Conservation (phyloP, 352 stramenopile species). For the Lagenidium giganteum region DNA sequence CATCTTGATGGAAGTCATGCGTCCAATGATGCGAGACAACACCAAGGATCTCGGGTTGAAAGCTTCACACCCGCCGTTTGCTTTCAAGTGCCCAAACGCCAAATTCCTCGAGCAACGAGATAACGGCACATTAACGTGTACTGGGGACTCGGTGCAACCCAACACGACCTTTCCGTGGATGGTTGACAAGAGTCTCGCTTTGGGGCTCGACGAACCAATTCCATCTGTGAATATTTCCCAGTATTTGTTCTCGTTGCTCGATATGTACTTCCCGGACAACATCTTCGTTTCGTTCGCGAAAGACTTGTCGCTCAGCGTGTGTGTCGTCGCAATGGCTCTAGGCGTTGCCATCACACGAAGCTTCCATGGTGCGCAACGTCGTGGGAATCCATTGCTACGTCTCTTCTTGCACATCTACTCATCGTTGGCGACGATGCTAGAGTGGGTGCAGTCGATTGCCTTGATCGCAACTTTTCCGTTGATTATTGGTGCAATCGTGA, state of each 20-base stretch:
- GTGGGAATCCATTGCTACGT: constrained; percentile 49
- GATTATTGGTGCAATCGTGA: constrained; percentile 34
- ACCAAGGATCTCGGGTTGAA: constrained; percentile 18
- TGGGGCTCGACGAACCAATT: constrained; percentile 42
- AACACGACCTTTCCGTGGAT: constrained; percentile 58
- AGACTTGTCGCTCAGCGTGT: constrained; percentile 34
- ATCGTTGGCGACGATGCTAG: constrained; percentile 46
- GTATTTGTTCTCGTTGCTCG: constrained; percentile 36
- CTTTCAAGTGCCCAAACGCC: constrained; percentile 49
- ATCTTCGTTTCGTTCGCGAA: constrained; percentile 25
- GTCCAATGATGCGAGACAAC: constrained; percentile 18
- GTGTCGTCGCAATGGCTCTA: constrained; percentile 45
- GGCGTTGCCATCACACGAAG: constrained; percentile 44
- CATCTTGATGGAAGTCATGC: constrained; percentile 20
- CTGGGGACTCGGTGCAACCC: constrained; percentile 17
- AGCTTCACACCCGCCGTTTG: constrained; percentile 30
- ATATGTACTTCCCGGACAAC: constrained; percentile 52
- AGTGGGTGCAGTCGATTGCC: constrained; percentile 50
- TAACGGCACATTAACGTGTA: constrained; percentile 21
- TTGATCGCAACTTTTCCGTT: constrained; percentile 44
- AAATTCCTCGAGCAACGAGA: constrained; percentile 36
- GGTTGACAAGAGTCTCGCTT: constrained; percentile 28
- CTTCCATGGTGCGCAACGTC: constrained; percentile 27
- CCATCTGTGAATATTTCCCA: constrained; percentile 28
- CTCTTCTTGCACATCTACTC: constrained; percentile 58